Evolutionary conservation across 2,329 filamentous ascomycete species (phyloP).

Genomic region (Aureobasidium sp.): DNA sequence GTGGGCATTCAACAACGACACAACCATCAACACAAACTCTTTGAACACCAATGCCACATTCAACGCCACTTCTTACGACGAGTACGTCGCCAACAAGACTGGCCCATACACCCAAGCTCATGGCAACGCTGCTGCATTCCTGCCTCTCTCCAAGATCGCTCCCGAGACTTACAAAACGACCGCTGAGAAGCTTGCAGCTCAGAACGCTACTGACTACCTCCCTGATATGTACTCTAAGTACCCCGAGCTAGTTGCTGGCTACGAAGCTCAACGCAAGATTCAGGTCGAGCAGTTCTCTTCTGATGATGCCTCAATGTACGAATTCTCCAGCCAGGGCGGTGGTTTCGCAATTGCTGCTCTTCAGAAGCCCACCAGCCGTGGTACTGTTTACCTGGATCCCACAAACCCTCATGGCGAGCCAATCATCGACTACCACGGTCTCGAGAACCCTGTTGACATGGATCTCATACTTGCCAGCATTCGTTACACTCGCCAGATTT

Average conservation of each 20-base stretch:
- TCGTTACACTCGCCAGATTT: slow-evolving; percentile 28
- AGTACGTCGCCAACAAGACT: slow-evolving; percentile 19
- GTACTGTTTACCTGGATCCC: slow-evolving; percentile 25
- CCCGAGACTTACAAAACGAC: slow-evolving; percentile 11
- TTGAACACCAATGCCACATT: slow-evolving; percentile 23
- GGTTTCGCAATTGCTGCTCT: slow-evolving; percentile 21
- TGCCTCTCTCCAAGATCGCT: slow-evolving; percentile 15
- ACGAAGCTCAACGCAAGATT: slow-evolving; percentile 40
- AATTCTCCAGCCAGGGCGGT: slow-evolving; percentile 33
- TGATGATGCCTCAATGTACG: slow-evolving; percentile 36
- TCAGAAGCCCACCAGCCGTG: slow-evolving; percentile 29
- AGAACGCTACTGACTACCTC: slow-evolving; percentile 16
- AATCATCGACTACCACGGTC: slow-evolving; percentile 32
- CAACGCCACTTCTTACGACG: slow-evolving; percentile 20
- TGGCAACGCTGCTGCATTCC: slow-evolving; percentile 18
- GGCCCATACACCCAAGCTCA: slow-evolving; percentile 29
- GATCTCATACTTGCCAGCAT: slow-evolving; percentile 28
- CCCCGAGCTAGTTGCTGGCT: slow-evolving; percentile 36
- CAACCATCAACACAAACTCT: slow-evolving; percentile 21
- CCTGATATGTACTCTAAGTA: slow-evolving; percentile 23
- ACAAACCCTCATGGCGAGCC: slow-evolving; percentile 26
- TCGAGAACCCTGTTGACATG: slow-evolving; percentile 30
- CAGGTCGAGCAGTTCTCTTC: slow-evolving; percentile 36
- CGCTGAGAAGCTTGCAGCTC: slow-evolving; percentile 9
- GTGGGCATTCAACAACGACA: slow-evolving; percentile 14